These are phyloP conservation scores for Sporisorium sorghi DNA, from an alignment of 1,284 basidiomycete species.

Conservation along the genomic window DNA sequence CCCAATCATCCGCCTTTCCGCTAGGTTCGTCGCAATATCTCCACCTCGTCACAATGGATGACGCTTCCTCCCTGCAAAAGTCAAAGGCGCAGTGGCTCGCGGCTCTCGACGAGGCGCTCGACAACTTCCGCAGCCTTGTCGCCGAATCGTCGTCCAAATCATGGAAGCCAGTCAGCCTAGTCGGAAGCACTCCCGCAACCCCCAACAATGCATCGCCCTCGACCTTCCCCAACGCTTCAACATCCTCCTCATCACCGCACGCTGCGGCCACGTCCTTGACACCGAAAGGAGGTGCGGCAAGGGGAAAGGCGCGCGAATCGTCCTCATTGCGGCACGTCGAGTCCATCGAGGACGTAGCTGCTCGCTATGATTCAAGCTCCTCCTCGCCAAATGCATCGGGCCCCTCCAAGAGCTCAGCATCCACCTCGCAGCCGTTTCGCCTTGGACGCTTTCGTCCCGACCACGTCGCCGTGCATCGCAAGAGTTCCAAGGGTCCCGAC, in stretches of 20 bases:
- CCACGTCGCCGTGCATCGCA: constrained; percentile 71
- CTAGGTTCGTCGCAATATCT: background rate
- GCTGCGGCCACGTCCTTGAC: constrained; percentile 6
- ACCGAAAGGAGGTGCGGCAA: constrained; percentile 6
- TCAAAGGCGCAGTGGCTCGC: constrained; percentile 55
- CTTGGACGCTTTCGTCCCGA: constrained; percentile 60
- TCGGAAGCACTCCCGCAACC: constrained; percentile 30
- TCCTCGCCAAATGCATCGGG: constrained; percentile 8
- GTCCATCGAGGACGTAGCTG: constrained; percentile 31
- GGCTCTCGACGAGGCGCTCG: constrained; percentile 53
- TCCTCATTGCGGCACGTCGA: constrained; percentile 40
- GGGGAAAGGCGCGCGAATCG: constrained; percentile 27
- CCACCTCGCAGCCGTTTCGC: constrained; percentile 22
- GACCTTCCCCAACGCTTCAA: constrained; percentile 10
- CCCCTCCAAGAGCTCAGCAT: constrained; percentile 3
- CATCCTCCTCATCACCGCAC: constrained; percentile 11
- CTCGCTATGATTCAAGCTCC: constrained; percentile 11
- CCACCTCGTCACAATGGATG: constrained; percentile 26
- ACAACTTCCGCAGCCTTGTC: constrained; percentile 49
- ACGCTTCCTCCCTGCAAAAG: constrained; percentile 38
- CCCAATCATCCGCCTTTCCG: background rate
- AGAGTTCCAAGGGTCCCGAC: constrained; percentile 75
- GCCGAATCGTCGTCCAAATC: constrained; percentile 47
- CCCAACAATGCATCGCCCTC: constrained; percentile 29
- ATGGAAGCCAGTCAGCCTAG: constrained; percentile 51